Conservation (phyloP, 805 yeast species). For the Kurtzmaniella fragi region DNA sequence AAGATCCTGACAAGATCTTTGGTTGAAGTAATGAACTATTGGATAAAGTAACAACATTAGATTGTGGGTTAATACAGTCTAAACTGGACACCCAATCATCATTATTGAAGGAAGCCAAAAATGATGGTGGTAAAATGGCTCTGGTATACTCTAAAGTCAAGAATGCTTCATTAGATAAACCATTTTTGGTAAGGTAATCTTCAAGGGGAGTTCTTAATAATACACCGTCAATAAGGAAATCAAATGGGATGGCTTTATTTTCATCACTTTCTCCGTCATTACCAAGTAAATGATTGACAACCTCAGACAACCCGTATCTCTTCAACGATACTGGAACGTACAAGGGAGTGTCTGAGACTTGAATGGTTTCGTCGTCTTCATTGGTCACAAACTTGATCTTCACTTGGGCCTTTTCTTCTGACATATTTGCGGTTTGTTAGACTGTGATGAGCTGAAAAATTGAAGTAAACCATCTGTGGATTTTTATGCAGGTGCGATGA, state of each 20-base stretch:
- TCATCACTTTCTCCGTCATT: slow-evolving; percentile 35
- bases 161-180: slow-evolving; percentile 75
- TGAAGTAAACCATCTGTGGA: slow-evolving; percentile 1
- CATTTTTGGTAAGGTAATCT: slow-evolving; percentile 71
- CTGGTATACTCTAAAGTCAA: slow-evolving; percentile 84
- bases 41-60: slow-evolving; percentile 17
- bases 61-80: slow-evolving; percentile 41
- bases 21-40: slow-evolving; percentile 31
- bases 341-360: slow-evolving; percentile 72
- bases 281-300: slow-evolving; percentile 82
- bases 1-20: slow-evolving; percentile 79
- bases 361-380: slow-evolving; percentile 70
- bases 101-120: slow-evolving; percentile 77
- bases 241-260: slow-evolving; percentile 74
- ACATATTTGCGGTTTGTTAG: slow-evolving; percentile 9
- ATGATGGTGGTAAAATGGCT: slow-evolving; percentile 92
- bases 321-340: slow-evolving; percentile 83
- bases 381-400: slow-evolving; percentile 82
- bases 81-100: slow-evolving; percentile 94
- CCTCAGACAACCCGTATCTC: slow-evolving; percentile 89
- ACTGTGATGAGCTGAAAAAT: slow-evolving; percentile 1
- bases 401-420: slow-evolving; percentile 52
- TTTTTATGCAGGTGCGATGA: neutral
- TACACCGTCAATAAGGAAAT: slow-evolving; percentile 83
- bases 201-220: slow-evolving; percentile 73